Conservation (phyloP, 352 stramenopile species). For the Pythium diclinum region DNA sequence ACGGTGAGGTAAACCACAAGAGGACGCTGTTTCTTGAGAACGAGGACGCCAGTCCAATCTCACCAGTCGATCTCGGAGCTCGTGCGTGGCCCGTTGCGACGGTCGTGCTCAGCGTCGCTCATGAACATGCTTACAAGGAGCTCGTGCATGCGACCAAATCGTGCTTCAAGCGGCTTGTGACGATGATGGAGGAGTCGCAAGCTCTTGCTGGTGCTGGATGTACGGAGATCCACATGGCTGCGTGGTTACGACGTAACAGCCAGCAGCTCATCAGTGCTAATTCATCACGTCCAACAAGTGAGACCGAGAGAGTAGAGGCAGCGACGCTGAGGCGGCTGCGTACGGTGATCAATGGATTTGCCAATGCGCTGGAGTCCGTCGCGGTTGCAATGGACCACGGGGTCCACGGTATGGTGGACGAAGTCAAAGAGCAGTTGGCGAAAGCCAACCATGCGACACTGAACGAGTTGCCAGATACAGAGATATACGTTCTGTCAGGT, state of each 20-base stretch:
- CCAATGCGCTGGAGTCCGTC: conserved; percentile 19
- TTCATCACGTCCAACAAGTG: neutral
- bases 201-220: conserved; percentile 49
- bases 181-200: conserved; percentile 37
- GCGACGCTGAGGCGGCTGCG: conserved; percentile 10
- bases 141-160: conserved; percentile 38
- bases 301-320: neutral
- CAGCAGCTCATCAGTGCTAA: conserved; percentile 20
- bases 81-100: conserved; percentile 39
- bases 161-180: conserved; percentile 38
- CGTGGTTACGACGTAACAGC: conserved; percentile 32
- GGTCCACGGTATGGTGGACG: conserved; percentile 12
- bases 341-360: conserved; percentile 11
- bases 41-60: neutral
- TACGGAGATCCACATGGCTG: conserved; percentile 46
- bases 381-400: conserved; percentile 17
- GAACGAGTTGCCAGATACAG: neutral
- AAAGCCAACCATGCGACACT: conserved; percentile 31
- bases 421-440: conserved; percentile 30
- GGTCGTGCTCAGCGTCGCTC: conserved; percentile 30
- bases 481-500: conserved; percentile 30
- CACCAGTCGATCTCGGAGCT: neutral
- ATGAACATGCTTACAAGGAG: conserved; percentile 47
- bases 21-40: conserved; percentile 30
- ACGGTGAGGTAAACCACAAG: conserved; percentile 34